Evolutionary conservation across 2,329 filamentous ascomycete genomes (phyloP).

Genomic region (Beauveria australis): DNA sequence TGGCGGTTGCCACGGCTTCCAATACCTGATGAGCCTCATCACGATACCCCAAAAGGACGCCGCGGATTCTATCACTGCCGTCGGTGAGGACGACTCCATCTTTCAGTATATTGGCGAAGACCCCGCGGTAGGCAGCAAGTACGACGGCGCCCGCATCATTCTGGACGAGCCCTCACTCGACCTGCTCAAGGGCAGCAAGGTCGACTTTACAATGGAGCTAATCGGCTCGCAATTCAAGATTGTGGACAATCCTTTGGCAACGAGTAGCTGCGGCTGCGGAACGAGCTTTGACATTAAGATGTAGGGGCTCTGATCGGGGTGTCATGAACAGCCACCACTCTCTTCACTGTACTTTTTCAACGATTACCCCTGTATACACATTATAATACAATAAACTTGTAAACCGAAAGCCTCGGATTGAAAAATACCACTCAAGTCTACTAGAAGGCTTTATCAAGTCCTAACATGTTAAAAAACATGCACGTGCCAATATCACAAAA

Average conservation of each 20-base stretch:
- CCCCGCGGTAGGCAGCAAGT: constrained; percentile 22
- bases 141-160: constrained; percentile 63
- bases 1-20: constrained; percentile 95
- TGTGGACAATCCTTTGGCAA: constrained; percentile 82
- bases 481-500: constrained; percentile 9
- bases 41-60: constrained; percentile 40
- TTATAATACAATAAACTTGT: not conserved
- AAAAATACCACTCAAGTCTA: not conserved
- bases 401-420: not conserved
- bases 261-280: constrained; percentile 92
- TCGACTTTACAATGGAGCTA: constrained; percentile 94
- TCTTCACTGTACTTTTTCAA: constrained; percentile 6
- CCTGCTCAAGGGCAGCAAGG: constrained; percentile 82
- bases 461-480: not conserved
- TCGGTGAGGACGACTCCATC: constrained; percentile 74
- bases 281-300: constrained; percentile 93
- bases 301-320: constrained; percentile 23
- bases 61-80: constrained; percentile 25
- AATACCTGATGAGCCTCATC: constrained; percentile 88
- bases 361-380: not conserved
- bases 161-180: constrained; percentile 84
- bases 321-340: constrained; percentile 3
- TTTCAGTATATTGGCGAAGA: constrained; percentile 61
- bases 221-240: constrained; percentile 90
- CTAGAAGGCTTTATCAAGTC: not conserved